phyloP scores from a whole-genome alignment of 495 filamentous ascomycete species.

The Rusavskia elegans region DNA sequence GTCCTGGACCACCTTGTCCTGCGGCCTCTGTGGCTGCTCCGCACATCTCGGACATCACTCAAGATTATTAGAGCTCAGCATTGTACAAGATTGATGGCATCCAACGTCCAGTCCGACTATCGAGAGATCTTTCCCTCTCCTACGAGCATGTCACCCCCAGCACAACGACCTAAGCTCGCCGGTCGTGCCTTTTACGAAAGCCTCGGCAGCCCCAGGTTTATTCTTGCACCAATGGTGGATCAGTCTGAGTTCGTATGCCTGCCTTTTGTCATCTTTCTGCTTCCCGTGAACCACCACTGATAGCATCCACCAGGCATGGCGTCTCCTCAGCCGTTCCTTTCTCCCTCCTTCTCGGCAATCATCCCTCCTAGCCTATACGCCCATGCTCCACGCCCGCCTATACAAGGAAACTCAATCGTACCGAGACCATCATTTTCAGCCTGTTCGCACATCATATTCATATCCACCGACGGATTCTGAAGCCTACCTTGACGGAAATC shows the following conservation, averaged over 20 bases:
- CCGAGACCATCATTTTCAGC: constrained; percentile 32
- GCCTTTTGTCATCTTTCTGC: constrained; percentile 15
- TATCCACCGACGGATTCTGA: constrained; percentile 11
- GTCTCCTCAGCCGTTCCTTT: constrained; percentile 84
- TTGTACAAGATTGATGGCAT: background rate
- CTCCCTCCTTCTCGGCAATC: constrained; percentile 44
- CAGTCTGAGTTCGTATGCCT: constrained; percentile 77
- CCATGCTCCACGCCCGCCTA: constrained; percentile 86
- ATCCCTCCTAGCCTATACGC: constrained; percentile 64
- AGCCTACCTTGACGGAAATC: constrained; percentile 70
- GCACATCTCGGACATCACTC: background rate
- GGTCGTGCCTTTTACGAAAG: constrained; percentile 87
- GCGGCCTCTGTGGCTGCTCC: background rate
- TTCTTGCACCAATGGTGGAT: constrained; percentile 96
- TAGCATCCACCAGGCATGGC: constrained; percentile 56
- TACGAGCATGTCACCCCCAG: background rate
- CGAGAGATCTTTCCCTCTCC: background rate
- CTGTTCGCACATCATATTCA: background rate
- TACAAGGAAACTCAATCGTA: constrained; percentile 62
- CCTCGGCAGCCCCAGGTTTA: constrained; percentile 74
- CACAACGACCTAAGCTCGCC: constrained; percentile 39
- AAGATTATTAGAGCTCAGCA: background rate
- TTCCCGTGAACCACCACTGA: constrained; percentile 8
- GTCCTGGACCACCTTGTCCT: background rate
- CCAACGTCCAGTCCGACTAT: background rate